Evolutionary conservation across 495 filamentous ascomycete genomes (phyloP), one percentile per base, ranked within the genome.

Genomic region (Aspergillus nanangensis): DNA sequence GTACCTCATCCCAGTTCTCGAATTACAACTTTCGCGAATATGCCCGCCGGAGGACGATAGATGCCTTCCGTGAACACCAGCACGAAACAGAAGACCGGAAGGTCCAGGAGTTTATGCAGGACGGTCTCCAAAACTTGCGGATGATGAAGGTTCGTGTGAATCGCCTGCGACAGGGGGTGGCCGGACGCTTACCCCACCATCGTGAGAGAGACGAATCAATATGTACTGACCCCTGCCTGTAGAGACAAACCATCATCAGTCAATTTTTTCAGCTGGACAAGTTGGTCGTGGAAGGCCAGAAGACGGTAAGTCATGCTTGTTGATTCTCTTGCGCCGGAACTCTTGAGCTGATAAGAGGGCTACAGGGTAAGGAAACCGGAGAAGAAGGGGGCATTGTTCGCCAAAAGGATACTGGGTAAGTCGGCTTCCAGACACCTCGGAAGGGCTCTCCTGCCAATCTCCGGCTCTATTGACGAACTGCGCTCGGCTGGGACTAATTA

Each of bases 11-110:
- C 40, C 87, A 94, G 54, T 98, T 97, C 66, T 81, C 90, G 41
- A 77, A 83, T 50, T 98, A 96, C 76, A 97, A 96, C 66, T 98
- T 96, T 77, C 81, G 93, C 61, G 92, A 97, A 56, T 98, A 96
- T 69, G 91, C 94, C 22, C 87, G 80, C 62, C 83, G 94, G 46
- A 79, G 93, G 60, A 92, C 93, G 55, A 74, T 73, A 57, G 93
- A 96, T 72, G 80, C 87, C 8, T 98, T 98, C 63, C 79, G 87
- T 45, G 90, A 92, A 64, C 77, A 94, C 60, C 63, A 75, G 45
- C 76, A 75, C 44, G 71, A 72, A 48, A 73, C 77, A 10, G 79
- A 87, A 48, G 91, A 93, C 35, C 73, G 90, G 51, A 72, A 75
- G 67, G 77, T 94, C 63, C 90, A 96, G 63, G 88, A 93, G 61